Evolutionary conservation across 345 rosid genomes (phyloP), one percentile per base, ranked within the genome.

Genomic region (Cochlearia excelsa): DNA sequence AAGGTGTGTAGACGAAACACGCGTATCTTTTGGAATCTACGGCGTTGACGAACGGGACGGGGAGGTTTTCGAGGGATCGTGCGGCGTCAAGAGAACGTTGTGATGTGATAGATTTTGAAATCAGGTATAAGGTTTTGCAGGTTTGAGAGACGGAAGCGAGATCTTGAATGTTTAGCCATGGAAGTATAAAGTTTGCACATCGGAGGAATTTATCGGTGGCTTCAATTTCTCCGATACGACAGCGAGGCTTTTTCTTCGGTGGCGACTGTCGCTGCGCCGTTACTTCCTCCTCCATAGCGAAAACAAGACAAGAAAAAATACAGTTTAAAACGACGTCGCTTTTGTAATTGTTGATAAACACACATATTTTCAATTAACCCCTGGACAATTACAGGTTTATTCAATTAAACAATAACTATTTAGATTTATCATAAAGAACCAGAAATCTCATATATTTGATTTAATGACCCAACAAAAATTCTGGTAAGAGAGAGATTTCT

Each of bases 21-120:
- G 78, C 80, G 66, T 89, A 87, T 0, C 71, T 83, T 33, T 46
- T 70, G 10, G 65, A 59, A 55, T 81, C 84, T 35, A 65, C 26
- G 5, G 75, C 4, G 71, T 80, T 80, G 70, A 10, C 54, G 63
- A 89, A 89, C 23, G 89, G 84, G 57, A 87, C 31, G 1, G 83
- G 76, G 46, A 65, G 34, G 67, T 7, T 69, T 74, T 89, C 99
- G 6, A 79, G 53, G 51, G 79, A 83, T 27, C 87, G 74, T 38
- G 95, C 48, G 30, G 90, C 94, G 76, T 93, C 85, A 26, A 73
- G 73, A 35, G 85, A 78, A 34, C 95, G 91, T 26, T 23, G 73
- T 60, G 48, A 46, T 43, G 80, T 70, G 71, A 84, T 28, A 58
- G 80, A 56, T 56, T 63, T 74, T 55, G 87, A 69, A 51, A 67